A percentile compares a stretch with the other conserved stretches of the same genome.
phyloP scores from a whole-genome alignment of 2,329 filamentous ascomycete genomes.

The Annulohypoxylon truncatum region DNA sequence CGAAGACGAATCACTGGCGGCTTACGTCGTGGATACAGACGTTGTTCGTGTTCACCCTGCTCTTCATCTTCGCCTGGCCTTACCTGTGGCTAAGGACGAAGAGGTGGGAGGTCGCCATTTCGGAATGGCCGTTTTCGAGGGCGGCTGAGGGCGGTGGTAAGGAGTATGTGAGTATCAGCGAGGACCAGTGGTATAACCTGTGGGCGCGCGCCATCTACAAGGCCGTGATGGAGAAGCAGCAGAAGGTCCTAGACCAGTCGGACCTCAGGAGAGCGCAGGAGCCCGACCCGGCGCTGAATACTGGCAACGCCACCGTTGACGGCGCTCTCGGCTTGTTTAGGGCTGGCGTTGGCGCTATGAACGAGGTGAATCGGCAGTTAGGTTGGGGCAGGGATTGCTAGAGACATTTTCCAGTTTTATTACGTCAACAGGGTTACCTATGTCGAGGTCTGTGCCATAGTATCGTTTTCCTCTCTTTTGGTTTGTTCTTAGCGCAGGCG shows the following conservation, averaged over 20 bases:
- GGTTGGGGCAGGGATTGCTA: conserved; percentile 61
- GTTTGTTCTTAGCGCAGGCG: conserved; percentile 5
- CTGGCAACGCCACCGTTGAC: conserved; percentile 56
- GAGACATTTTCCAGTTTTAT: conserved; percentile 22
- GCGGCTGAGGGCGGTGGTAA: conserved; percentile 51
- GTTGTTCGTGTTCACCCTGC: conserved; percentile 73
- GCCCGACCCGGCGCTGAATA: conserved; percentile 53
- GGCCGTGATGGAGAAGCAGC: conserved; percentile 68
- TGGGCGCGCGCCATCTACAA: conserved; percentile 71
- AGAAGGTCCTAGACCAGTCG: conserved; percentile 66
- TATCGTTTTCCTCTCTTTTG: conserved; percentile 8
- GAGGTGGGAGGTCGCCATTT: conserved; percentile 71
- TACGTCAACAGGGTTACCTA: not conserved
- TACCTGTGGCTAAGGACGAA: conserved; percentile 74
- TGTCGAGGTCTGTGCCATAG: conserved; percentile 12
- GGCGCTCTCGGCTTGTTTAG: conserved; percentile 57
- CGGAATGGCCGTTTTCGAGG: conserved; percentile 69
- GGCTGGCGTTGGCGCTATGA: conserved; percentile 63
- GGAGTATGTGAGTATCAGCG: conserved; percentile 65
- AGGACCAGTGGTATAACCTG: conserved; percentile 70
- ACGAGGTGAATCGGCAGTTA: conserved; percentile 63
- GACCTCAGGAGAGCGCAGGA: conserved; percentile 62
- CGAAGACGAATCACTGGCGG: conserved; percentile 72
- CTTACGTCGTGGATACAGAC: conserved; percentile 71
- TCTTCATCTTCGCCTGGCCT: conserved; percentile 79